Evolutionary conservation across 2,329 filamentous ascomycete species (phyloP), one percentile per base, ranked within the genome.

Genomic region (Xylaria sp.): DNA sequence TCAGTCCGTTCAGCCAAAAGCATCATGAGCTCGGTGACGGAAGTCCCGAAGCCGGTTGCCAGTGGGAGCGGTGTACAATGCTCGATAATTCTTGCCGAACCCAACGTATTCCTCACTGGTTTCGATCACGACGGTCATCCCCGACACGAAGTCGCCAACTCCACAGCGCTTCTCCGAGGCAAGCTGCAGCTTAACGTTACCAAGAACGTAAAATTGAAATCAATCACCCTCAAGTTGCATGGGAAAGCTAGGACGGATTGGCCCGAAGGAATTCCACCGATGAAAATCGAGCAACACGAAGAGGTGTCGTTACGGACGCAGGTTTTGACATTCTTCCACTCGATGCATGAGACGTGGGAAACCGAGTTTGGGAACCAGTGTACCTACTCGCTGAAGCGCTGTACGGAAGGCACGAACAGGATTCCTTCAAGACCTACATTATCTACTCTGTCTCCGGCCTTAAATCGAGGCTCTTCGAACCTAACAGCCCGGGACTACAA

Each of bases 231-330:
- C 62, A 95, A 93, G 76, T 92, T 99, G 74, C 88, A 91, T 50
- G 96, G 95, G 37, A 91, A 90, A 78, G 93, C 94, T 2, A 89
- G 92, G 72, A 98, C 96, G 1, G 94, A 97, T 78, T 99, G 96
- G 96, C 95, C 96, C 18, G 96, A 98, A 83, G 94, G 94, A 60
- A 96, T 98, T 37, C 95, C 96, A 2, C 94, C 94, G 0, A 87
- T 91, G 66, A 97, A 97, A 80, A 87, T 91, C 0, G 92, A 97
- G 50, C 90, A 93, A 63, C 91, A 89, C 75, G 94, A 98, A 78
- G 92, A 93, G 71, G 92, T 96, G 74, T 93, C 90, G 3, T 86
- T 98, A 69, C 91, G 97, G 81, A 95, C 92, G 50, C 94, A 98
- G 77, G 95, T 90, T 20, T 90, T 94, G 81, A 95, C 92, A 0